phyloP scores from a whole-genome alignment of 176 grass and related monocot species.

The Guadua angustifolia region DNA sequence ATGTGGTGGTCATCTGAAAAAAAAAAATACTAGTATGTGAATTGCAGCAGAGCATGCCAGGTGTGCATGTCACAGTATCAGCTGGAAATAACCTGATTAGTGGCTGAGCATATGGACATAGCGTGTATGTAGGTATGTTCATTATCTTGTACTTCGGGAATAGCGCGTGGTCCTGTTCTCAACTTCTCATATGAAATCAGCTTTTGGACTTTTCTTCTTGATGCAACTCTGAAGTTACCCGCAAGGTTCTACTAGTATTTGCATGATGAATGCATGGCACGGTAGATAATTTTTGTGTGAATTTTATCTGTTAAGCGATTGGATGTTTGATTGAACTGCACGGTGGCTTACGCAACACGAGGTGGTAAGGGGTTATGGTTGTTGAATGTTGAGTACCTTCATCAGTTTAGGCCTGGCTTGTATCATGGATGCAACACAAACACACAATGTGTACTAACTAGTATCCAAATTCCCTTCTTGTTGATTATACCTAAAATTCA shows the following conservation, averaged over 20 bases:
- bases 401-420: no score
- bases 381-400: no score
- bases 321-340: neutral
- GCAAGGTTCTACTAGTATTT: neutral
- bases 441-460: no score
- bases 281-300: neutral
- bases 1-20: neutral
- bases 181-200: neutral
- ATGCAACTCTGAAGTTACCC: neutral
- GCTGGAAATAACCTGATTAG: neutral
- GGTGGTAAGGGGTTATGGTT: no score
- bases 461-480: no score
- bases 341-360: neutral
- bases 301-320: neutral
- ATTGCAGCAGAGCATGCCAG: neutral
- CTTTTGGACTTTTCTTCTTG: neutral
- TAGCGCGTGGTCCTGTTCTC: neutral
- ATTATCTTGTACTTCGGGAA: neutral
- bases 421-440: no score
- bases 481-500: no score
- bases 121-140: neutral
- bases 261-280: no score
- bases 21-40: neutral
- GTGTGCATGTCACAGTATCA: neutral
- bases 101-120: neutral